Evolutionary conservation across 108 stramenopile genomes (phyloP), one percentile per base, ranked within the genome.

Genomic region (Thalassiosira profunda): DNA sequence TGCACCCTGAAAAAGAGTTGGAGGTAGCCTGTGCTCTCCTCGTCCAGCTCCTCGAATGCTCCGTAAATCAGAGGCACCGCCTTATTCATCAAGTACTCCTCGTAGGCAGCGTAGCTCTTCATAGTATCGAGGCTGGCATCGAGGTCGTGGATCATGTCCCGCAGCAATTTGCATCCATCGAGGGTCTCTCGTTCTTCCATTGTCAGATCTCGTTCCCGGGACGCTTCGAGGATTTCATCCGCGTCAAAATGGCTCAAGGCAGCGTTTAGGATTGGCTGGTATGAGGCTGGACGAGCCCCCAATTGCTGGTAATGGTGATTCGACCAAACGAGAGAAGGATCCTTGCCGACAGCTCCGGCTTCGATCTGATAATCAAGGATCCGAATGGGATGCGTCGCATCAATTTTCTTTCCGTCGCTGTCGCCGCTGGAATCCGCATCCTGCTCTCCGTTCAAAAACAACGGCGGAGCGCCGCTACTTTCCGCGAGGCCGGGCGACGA

Each of bases 181-280:
- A 95, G 61, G 8, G 91, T 95, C 57, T 95, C 94, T 25, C 89
- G 72, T 60, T 95, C 90, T 62, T 95, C 94, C 37, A 80, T 77
- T 1, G 80, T 87, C 36, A 92, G 52, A n/a, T 82, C 79, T 28
- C 85, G 74, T 48, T 87, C 78, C 41, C 61, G 67, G 37, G 84
- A 81, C 24, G 61, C 58, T 64, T 95, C 89, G 26, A 95, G 56
- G 20, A 95, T 58, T 25, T 73, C 70, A 49, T 81, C 77, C 9
- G 90, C 94, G 73, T 95, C 94, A 78, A 95, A 95, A 55, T 95
- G 89, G 6, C 83, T 75, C 76, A 92, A 74, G 41, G 86, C 79
- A 15, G 81, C 70, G 40, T 86, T 85, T 11, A 92, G 74, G 3
- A 90, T 85, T 12, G 77, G 59, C 54, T 83, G 76, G 60, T 94